Evolutionary conservation across 208 protist species (phyloP).

Genomic region (Acanthamoeba culbertsoni): DNA sequence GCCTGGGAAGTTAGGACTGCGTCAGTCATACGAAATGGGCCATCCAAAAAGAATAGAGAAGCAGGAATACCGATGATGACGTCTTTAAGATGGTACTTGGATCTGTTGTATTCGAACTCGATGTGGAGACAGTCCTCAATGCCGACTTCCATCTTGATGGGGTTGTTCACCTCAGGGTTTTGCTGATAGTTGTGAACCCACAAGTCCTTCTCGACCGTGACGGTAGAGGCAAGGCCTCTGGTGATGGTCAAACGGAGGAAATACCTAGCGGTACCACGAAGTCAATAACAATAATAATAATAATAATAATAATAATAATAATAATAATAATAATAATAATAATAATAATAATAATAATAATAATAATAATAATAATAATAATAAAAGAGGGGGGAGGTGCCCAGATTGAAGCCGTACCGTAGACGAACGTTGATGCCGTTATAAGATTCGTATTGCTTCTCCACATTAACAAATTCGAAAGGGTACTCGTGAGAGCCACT

Average conservation of each 20-base stretch:
- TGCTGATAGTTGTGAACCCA: slow-evolving; percentile 81
- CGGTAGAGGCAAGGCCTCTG: slow-evolving; percentile 76
- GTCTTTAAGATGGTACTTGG: slow-evolving; percentile 87
- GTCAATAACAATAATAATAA: not conserved
- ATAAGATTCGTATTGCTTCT: slow-evolving; percentile 89
- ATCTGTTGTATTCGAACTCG: slow-evolving; percentile 91
- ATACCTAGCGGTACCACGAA: slow-evolving; percentile 79
- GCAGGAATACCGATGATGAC: slow-evolving; percentile 74
- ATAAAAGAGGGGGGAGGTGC: not conserved
- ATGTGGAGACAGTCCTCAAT: slow-evolving; percentile 92
- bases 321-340: not conserved
- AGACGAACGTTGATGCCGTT: slow-evolving; percentile 89
- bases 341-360: not conserved
- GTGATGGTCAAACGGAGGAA: slow-evolving; percentile 84
- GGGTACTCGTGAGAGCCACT: slow-evolving; percentile 48
- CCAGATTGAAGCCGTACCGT: slow-evolving; percentile 51
- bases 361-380: not conserved
- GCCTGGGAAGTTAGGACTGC: too few species aligned
- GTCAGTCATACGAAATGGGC: not conserved
- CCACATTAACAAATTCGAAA: slow-evolving; percentile 82
- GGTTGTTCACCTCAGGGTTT: slow-evolving; percentile 85
- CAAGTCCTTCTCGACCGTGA: slow-evolving; percentile 83
- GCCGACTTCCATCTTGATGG: slow-evolving; percentile 86
- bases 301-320: not conserved
- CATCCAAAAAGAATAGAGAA: not conserved